Evolutionary conservation across 2,329 filamentous ascomycete genomes (phyloP), one percentile per base, ranked within the genome.

Genomic region (Lizonia empirigonia): DNA sequence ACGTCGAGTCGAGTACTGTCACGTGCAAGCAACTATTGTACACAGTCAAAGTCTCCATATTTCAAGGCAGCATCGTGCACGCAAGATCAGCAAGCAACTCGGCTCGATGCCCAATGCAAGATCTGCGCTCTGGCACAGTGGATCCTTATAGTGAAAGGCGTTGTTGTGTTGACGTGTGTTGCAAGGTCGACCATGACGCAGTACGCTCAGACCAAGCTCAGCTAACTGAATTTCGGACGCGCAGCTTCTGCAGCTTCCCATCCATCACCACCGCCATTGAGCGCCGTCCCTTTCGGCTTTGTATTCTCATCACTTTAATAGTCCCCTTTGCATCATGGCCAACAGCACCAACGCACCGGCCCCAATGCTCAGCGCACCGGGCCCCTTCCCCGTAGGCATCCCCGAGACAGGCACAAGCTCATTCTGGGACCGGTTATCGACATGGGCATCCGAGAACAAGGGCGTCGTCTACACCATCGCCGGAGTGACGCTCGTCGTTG

Each of bases 401-500:
- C 63, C 80, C 29, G 70, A 76, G 36, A 65, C 76, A 36, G 75
- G 76, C 51, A 82, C 87, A 55, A 84, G 87, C 53, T 88, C 89
- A 37, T 78, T 94, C 48, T 96, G 91, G 91, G 90, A 96, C 75
- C 88, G 92, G 68, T 80, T 97, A 76, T 88, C 91, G 61, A 87
- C 81, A 70, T 99, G 94, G 93, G 91, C 89, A 12, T 90, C 91
- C 2, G 93, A 97, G 74, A 92, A 99, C 79, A 97, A 97, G 80
- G 89, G 90, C 38, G 83, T 93, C 46, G 92, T 96, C 58, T 99
- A 97, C 77, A 97, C 94, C 62, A 90, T 97, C 76, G 94, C 93
- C 48, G 94, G 94, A 68, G 89, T 96, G 53, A 93, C 93, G 45
- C 84, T 96, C 38, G 91, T 97, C 34, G 89, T 96, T 49, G 94